Conservation (phyloP, 2,329 filamentous ascomycete genomes). For the Colletotrichum orbiculare region DNA sequence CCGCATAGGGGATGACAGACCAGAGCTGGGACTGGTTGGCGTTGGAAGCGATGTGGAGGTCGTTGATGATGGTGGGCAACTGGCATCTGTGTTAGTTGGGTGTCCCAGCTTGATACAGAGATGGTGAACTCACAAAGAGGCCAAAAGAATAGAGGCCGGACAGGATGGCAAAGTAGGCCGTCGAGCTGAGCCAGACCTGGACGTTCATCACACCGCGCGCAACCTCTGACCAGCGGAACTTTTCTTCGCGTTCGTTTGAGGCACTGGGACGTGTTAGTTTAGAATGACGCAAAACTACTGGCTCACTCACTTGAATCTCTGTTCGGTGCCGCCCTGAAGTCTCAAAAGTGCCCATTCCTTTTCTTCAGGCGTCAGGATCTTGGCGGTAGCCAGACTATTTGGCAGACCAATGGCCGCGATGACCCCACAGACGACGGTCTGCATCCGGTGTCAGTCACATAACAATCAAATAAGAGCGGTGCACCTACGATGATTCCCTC, state of each 20-base stretch:
- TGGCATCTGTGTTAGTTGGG: slow-evolving; percentile 38
- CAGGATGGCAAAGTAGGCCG: slow-evolving; percentile 69
- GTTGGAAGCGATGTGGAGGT: slow-evolving; percentile 63
- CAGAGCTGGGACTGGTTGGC: slow-evolving; percentile 70
- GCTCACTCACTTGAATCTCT: slow-evolving; percentile 43
- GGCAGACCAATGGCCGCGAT: slow-evolving; percentile 66
- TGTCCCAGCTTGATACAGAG: background rate
- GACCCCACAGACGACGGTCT: slow-evolving; percentile 65
- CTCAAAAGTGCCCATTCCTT: slow-evolving; percentile 59
- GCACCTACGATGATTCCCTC: slow-evolving; percentile 63
- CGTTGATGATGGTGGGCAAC: slow-evolving; percentile 73
- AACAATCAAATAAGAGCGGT: background rate
- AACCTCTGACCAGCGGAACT: slow-evolving; percentile 71
- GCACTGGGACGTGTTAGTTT: slow-evolving; percentile 18
- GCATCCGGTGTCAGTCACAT: slow-evolving; percentile 23
- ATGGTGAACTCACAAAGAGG: slow-evolving; percentile 62
- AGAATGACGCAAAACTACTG: background rate
- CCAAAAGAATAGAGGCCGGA: slow-evolving; percentile 72
- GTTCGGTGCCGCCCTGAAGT: slow-evolving; percentile 51
- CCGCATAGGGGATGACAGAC: slow-evolving; percentile 73
- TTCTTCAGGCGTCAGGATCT: slow-evolving; percentile 65
- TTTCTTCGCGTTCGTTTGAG: slow-evolving; percentile 52
- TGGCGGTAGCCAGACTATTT: slow-evolving; percentile 63
- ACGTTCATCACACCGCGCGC: slow-evolving; percentile 68
- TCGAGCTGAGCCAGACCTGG: slow-evolving; percentile 72